phyloP scores from a whole-genome alignment of 768 basidiomycete genomes.

The Amanita pallidorosea region DNA sequence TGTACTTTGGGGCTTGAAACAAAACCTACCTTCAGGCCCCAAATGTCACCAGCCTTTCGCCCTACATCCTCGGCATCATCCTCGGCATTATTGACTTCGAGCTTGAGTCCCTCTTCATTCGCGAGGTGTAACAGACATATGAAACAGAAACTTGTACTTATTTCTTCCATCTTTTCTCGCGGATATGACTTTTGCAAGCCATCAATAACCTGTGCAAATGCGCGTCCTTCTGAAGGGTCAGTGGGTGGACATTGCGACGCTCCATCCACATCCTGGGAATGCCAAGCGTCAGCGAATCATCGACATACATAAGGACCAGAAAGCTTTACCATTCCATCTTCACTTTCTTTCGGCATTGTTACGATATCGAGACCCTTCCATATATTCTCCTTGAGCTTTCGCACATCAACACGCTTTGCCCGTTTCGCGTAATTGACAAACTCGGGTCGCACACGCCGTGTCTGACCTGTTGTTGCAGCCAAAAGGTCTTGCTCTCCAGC shows the following conservation, averaged over 20 bases:
- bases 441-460: conserved; percentile 76
- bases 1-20: background rate
- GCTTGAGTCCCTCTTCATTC: conserved; percentile 89
- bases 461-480: conserved; percentile 66
- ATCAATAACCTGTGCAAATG: conserved; percentile 75
- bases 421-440: conserved; percentile 90
- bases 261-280: conserved; percentile 43
- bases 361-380: conserved; percentile 89
- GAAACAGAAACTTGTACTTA: conserved; percentile 98
- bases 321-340: conserved; percentile 39
- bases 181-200: conserved; percentile 79
- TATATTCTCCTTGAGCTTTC: conserved; percentile 95
- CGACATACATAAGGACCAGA: background rate
- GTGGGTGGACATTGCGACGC: conserved; percentile 30
- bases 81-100: conserved; percentile 43
- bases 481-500: conserved; percentile 81
- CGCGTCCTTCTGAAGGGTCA: conserved; percentile 53
- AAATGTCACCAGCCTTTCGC: conserved; percentile 58
- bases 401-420: conserved; percentile 94
- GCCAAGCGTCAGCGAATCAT: background rate
- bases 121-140: conserved; percentile 95
- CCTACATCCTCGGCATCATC: conserved; percentile 25
- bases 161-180: conserved; percentile 90
- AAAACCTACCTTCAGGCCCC: conserved; percentile 53
- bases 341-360: conserved; percentile 30